Evolutionary conservation across 345 rosid genomes (phyloP).

Genomic region (Dimocarpus longan): DNA sequence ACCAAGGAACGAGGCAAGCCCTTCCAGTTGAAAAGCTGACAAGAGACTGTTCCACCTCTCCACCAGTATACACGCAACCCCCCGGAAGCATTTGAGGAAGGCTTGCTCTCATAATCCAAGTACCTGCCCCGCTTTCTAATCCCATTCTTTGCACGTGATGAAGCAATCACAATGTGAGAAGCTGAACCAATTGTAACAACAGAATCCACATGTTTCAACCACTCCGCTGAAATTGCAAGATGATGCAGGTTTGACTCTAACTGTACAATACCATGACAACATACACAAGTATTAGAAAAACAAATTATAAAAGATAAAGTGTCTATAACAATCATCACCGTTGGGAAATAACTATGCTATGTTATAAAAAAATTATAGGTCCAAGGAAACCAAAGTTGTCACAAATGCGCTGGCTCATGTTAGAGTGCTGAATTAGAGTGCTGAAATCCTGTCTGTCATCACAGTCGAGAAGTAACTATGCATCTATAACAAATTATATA

Average conservation of each 20-base stretch:
- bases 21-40: slow-evolving; percentile 83
- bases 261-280: slow-evolving; percentile 47
- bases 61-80: slow-evolving; percentile 85
- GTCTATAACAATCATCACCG: background rate
- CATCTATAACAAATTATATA: background rate
- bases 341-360: too few species aligned
- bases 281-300: slow-evolving; percentile 8
- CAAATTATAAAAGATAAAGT: background rate
- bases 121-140: slow-evolving; percentile 56
- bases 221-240: slow-evolving; percentile 76
- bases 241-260: slow-evolving; percentile 75
- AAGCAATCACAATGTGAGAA: slow-evolving; percentile 59
- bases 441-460: too few species aligned
- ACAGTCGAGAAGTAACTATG: too few species aligned
- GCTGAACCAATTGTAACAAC: slow-evolving; percentile 68
- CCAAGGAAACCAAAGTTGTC: too few species aligned
- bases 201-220: slow-evolving; percentile 82
- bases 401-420: too few species aligned
- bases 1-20: slow-evolving; percentile 62
- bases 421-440: too few species aligned
- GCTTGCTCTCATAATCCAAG: slow-evolving; percentile 52
- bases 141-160: slow-evolving; percentile 64
- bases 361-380: too few species aligned
- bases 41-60: slow-evolving; percentile 93
- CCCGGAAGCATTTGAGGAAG: slow-evolving; percentile 52